Conservation (phyloP, 2,329 filamentous ascomycete genomes). For the Amesomyces nigricolor region DNA sequence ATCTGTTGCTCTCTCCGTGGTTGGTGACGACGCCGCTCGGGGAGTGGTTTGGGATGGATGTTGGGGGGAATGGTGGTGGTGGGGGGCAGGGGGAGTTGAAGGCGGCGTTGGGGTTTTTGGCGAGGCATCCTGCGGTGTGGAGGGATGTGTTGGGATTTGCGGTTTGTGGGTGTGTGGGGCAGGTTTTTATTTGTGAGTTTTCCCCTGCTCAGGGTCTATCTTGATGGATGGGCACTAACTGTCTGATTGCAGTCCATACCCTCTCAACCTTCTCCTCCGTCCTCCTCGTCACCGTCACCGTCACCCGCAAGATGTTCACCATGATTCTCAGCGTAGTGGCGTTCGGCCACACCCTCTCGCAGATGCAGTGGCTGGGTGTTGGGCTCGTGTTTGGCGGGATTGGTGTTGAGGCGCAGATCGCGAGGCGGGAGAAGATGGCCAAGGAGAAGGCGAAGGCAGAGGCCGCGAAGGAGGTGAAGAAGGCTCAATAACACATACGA, state of each 20-base stretch:
- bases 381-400: conserved; percentile 91
- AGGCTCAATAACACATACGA: conserved; percentile 25
- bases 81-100: conserved; percentile 62
- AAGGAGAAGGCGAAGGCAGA: conserved; percentile 61
- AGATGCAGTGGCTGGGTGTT: conserved; percentile 93
- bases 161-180: conserved; percentile 82
- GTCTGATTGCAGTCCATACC: conserved; percentile 78
- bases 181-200: conserved; percentile 82
- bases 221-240: neutral
- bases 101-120: conserved; percentile 76
- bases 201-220: neutral
- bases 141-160: conserved; percentile 87
- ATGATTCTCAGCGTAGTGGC: conserved; percentile 95
- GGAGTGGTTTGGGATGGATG: conserved; percentile 61
- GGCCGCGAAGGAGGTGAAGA: conserved; percentile 25
- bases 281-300: conserved; percentile 89
- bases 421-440: conserved; percentile 72
- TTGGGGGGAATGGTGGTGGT: conserved; percentile 42
- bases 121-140: conserved; percentile 72
- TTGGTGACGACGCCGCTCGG: conserved; percentile 63
- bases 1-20: conserved; percentile 74
- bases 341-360: conserved; percentile 80
- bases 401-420: conserved; percentile 80
- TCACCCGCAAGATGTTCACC: conserved; percentile 97
- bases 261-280: conserved; percentile 87